Conservation (phyloP, 2,329 filamentous ascomycete genomes). For the Nemania serpens region DNA sequence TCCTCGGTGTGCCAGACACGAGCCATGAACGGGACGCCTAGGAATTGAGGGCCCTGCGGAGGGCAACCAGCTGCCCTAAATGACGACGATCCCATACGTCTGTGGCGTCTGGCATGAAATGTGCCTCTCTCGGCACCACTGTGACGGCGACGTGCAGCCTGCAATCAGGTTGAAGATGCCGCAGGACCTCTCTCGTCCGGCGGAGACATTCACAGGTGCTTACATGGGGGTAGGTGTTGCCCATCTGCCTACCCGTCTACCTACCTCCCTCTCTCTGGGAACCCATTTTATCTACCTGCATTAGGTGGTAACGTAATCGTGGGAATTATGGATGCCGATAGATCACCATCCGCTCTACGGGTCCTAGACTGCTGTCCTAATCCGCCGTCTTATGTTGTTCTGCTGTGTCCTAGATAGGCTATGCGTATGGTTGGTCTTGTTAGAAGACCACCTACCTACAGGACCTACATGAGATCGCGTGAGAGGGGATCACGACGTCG, state of each 20-base stretch:
- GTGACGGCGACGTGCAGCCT: neutral
- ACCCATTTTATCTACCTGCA: too few species aligned
- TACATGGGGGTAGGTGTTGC: too few species aligned
- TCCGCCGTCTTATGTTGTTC: too few species aligned
- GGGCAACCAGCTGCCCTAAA: neutral
- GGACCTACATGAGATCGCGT: neutral
- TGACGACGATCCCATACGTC: constrained; percentile 2
- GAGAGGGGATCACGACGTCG: neutral
- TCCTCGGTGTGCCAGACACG: neutral
- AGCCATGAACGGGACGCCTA: neutral
- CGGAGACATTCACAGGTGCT: neutral
- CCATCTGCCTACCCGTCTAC: too few species aligned
- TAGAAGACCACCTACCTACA: neutral
- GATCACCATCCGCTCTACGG: neutral
- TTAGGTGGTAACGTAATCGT: neutral
- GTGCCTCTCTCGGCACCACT: neutral
- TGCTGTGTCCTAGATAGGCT: neutral
- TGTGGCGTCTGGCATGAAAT: neutral
- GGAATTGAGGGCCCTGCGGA: neutral
- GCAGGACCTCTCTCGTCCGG: constrained; percentile 3
- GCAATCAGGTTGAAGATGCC: neutral
- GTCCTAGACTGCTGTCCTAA: neutral
- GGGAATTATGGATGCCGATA: neutral
- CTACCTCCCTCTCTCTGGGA: too few species aligned
- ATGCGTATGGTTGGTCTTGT: neutral